Evolutionary conservation across 2,329 filamentous ascomycete genomes (phyloP).

Genomic region (Orbilia oligospora): DNA sequence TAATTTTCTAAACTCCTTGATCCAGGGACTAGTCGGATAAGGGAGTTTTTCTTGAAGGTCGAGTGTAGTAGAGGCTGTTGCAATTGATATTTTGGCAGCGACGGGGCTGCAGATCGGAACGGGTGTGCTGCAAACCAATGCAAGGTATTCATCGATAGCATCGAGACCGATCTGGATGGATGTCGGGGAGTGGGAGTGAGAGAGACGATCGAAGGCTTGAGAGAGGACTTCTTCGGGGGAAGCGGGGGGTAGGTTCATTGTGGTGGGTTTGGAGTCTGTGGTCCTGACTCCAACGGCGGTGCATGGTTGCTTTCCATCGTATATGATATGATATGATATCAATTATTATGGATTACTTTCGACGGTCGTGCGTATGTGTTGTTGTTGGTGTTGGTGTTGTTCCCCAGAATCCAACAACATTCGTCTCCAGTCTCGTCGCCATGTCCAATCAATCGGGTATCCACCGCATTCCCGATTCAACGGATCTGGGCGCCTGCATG

Average conservation of each 20-base stretch:
- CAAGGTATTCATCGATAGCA: conserved; percentile 68
- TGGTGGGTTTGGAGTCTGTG: not conserved
- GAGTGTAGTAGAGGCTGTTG: no score
- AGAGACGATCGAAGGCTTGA: conserved; percentile 65
- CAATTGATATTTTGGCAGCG: not conserved
- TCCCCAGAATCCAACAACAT: not conserved
- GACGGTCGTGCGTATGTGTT: no score
- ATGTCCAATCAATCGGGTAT: no score
- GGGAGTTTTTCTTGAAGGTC: not conserved
- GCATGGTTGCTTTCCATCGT: not conserved
- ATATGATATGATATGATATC: no score
- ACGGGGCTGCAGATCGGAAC: conserved; percentile 12
- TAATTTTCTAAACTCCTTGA: conserved; percentile 94
- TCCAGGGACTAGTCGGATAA: conserved; percentile 83
- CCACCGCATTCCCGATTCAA: no score
- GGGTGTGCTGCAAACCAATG: conserved; percentile 73
- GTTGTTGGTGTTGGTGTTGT: no score
- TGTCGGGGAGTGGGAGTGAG: conserved; percentile 64
- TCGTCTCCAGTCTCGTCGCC: no score
- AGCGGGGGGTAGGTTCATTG: conserved; percentile 55
- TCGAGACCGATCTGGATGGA: conserved; percentile 67
- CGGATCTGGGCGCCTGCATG: no score
- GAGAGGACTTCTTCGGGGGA: conserved; percentile 63
- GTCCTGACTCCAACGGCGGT: not conserved
- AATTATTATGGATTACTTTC: no score